phyloP scores from a whole-genome alignment of 164 flowering plant genomes.

The Vitis amurensis region DNA sequence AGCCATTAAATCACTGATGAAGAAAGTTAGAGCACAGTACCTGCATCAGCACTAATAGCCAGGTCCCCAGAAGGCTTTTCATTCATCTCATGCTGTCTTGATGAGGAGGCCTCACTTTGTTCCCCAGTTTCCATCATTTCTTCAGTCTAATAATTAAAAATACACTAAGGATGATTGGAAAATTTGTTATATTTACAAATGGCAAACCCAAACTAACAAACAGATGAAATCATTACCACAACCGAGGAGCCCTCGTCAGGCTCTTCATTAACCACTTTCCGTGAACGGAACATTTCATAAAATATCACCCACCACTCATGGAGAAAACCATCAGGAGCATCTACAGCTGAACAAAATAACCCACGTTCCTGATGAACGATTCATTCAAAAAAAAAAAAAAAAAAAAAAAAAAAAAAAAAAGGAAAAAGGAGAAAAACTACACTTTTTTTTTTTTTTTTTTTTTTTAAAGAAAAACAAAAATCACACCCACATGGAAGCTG shows the following conservation, averaged over 20 bases:
- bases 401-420: too few relatives aligned
- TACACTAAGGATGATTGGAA: background rate
- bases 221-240: background rate
- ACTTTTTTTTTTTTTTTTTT: too few relatives aligned
- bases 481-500: background rate
- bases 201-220: background rate
- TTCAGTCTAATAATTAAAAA: background rate
- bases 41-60: background rate
- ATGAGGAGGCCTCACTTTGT: background rate
- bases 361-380: background rate
- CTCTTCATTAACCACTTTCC: background rate
- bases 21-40: background rate
- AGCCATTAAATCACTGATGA: background rate
- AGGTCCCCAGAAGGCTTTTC: background rate
- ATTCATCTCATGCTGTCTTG: background rate
- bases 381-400: too few relatives aligned
- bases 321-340: slow-evolving; percentile 13
- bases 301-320: slow-evolving; percentile 11
- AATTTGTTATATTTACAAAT: background rate
- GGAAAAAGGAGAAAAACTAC: background rate
- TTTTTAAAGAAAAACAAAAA: background rate
- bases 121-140: background rate
- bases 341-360: slow-evolving; percentile 1
- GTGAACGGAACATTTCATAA: background rate
- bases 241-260: background rate